A percentile compares a stretch with the other conserved stretches of the same genome.
phyloP scores from a whole-genome alignment of 164 flowering plant genomes.

The Macadamia integrifolia region DNA sequence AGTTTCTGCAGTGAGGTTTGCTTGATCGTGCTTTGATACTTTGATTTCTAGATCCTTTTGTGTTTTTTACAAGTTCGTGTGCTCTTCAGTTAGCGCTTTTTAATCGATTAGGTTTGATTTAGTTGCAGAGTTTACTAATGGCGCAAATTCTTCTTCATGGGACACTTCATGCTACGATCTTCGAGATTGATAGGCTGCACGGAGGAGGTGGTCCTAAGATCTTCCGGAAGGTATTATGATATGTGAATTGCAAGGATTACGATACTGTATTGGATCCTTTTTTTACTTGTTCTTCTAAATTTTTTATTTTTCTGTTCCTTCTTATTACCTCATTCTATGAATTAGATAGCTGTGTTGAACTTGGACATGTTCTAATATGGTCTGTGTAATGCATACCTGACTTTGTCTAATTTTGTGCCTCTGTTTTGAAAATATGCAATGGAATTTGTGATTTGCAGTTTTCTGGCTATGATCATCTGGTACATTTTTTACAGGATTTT shows the following conservation, averaged over 20 bases:
- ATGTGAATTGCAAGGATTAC: background rate
- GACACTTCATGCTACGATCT: constrained; percentile 2
- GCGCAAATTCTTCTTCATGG: constrained; percentile 8
- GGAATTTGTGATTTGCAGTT: background rate
- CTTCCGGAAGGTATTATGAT: constrained; percentile 1
- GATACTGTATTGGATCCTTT: background rate
- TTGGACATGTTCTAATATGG: background rate
- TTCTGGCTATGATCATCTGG: background rate
- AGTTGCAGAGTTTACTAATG: background rate
- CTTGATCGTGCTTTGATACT: no score
- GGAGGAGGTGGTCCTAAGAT: background rate
- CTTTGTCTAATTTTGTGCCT: background rate
- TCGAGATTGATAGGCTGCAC: background rate
- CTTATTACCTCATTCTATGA: background rate
- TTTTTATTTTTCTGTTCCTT: background rate
- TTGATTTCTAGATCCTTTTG: no score
- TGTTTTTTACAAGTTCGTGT: no score
- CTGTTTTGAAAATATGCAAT: background rate
- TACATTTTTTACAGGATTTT: background rate
- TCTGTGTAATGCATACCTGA: background rate
- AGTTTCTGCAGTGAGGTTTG: no score
- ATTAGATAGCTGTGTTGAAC: background rate
- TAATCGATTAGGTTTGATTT: background rate
- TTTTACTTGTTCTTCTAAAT: background rate
- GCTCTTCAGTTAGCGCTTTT: background rate